Evolutionary conservation across 148 eudicot genomes (phyloP).

Genomic region (Vaccinium vitisidaea): DNA sequence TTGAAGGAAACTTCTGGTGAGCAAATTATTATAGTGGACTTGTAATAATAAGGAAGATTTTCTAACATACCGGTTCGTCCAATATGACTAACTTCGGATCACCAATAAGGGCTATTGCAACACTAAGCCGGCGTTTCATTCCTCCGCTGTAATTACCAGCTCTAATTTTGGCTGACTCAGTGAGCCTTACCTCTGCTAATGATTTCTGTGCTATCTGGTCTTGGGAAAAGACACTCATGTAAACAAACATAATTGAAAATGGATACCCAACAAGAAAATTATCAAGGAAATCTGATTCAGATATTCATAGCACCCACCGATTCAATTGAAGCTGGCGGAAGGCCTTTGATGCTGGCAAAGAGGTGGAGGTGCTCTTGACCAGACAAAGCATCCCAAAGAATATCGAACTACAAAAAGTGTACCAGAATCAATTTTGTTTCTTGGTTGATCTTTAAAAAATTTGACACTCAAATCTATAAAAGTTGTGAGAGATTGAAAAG

Average conservation of each 20-base stretch:
- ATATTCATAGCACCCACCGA: slow-evolving; percentile 35
- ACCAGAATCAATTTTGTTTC: slow-evolving; percentile 7
- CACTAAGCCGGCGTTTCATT: slow-evolving; percentile 98
- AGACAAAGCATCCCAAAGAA: slow-evolving; percentile 79
- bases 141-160: slow-evolving; percentile 88
- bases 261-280: neutral
- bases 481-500: neutral
- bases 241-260: neutral
- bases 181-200: slow-evolving; percentile 65
- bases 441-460: neutral
- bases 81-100: slow-evolving; percentile 81
- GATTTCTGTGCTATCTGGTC: slow-evolving; percentile 57
- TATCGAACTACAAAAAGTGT: slow-evolving; percentile 57
- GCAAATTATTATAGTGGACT: neutral
- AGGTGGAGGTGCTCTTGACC: slow-evolving; percentile 82
- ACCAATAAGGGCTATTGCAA: slow-evolving; percentile 83
- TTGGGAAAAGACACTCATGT: neutral
- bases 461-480: neutral
- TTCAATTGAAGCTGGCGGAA: slow-evolving; percentile 55
- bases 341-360: slow-evolving; percentile 84
- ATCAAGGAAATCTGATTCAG: slow-evolving; percentile 13
- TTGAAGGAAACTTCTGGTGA: neutral
- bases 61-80: slow-evolving; percentile 77
- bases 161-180: slow-evolving; percentile 62
- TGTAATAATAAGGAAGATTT: neutral